Evolutionary conservation across 148 eudicot genomes (phyloP).

Genomic region (Rhododendron henanense): DNA sequence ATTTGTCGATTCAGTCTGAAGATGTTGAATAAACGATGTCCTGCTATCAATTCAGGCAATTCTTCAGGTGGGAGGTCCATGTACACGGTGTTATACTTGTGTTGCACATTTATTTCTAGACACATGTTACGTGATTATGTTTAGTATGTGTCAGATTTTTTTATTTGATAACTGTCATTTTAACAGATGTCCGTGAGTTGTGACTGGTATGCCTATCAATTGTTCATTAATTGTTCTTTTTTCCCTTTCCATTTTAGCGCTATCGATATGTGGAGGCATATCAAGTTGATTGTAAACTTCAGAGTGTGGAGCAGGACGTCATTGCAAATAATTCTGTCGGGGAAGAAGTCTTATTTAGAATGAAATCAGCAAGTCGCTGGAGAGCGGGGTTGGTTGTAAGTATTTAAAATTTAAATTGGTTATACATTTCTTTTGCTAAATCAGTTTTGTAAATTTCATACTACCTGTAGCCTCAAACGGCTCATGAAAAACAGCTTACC

Average conservation of each 20-base stretch:
- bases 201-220: background rate
- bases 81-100: background rate
- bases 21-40: background rate
- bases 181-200: background rate
- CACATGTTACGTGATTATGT: background rate
- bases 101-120: background rate
- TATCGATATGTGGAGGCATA: constrained; percentile 81
- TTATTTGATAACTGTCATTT: background rate
- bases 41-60: background rate
- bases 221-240: constrained; percentile 1
- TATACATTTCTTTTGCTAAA: background rate
- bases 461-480: constrained; percentile 5
- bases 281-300: constrained; percentile 66
- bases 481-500: constrained; percentile 8
- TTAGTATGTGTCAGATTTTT: background rate
- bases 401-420: constrained; percentile 11
- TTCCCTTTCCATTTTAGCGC: constrained; percentile 44
- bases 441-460: background rate
- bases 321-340: constrained; percentile 43
- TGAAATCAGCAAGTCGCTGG: constrained; percentile 64
- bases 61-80: background rate
- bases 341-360: constrained; percentile 43
- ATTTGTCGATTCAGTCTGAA: background rate
- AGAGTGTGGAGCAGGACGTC: constrained; percentile 63
- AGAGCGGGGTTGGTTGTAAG: constrained; percentile 93